Evolutionary conservation across 306 rosid genomes (phyloP), one percentile per base, ranked within the genome.

Genomic region (Dryas alaskensis): DNA sequence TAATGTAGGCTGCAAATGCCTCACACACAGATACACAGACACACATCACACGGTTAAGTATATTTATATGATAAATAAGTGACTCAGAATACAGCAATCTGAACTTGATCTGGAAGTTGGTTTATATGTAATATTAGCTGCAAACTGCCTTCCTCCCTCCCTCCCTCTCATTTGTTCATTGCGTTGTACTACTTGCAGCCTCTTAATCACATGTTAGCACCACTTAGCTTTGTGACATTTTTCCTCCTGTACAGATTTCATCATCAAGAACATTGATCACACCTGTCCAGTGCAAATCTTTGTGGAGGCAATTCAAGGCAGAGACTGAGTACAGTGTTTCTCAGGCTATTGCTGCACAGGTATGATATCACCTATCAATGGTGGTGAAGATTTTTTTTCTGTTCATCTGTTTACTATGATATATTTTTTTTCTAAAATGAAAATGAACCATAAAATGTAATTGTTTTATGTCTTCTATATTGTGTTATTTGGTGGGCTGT

Each of bases 281-380:
- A 50, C 99, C 99, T 39, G 99, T 95, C 75, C 98, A 95, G 79
- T 95, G 99, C 87, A 95, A 87, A 79, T 84, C 95, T 70, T 55
- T 95, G 89, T 95, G 99, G 99, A 85, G 96, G 86, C 99, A 95
- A 80, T 95, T 95, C 88, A 88, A 82, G 81, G 67, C 86, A 73
- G 99, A 95, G 83, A 95, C 98, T 4, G 99, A 92, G 78, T 95
- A 90, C 82, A 95, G 76, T 43, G 99, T 95, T 66, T 81, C 99
- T 60, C 99, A 95, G 81, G 99, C 99, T 79, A 95, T 95, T 78
- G 70, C 98, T 80, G 97, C 99, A 51, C 98, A 95, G 99, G 99
- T 80, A 86, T 17, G 81, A 48, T 68, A 50, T 67, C 60, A 67
- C 62, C 43, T 47, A 43, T 81, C 74, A 11, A 68, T 50, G 39